Evolutionary conservation across 345 rosid genomes (phyloP), one percentile per base, ranked within the genome.

Genomic region (Citrus medica): DNA sequence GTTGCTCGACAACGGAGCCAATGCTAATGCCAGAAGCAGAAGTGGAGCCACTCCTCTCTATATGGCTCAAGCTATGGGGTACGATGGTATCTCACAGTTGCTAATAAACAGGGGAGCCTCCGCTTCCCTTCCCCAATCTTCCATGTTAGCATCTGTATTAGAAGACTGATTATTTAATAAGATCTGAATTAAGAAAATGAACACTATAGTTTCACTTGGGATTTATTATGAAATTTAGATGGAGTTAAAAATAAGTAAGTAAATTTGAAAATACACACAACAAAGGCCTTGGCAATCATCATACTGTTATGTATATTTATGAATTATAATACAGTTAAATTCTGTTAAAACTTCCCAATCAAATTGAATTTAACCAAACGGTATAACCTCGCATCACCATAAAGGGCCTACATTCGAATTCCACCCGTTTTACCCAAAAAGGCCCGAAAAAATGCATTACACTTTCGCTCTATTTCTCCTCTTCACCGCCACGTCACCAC

Each of bases 1-100:
- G 17, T 63, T 89, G 86, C 81, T 91, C 9, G 35, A 67, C 24
- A 73, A 35, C 0, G 92, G 92, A 38, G 94, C 85, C 14, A 66
- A 85, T 35, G 55, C 78, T 10, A 81, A 87, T 58, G 88, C 86
- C 14, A 67, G 67, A 85, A 89, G 33, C 76, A 77, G 19, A 17
- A 74, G 59, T 2, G 87, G 92, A 5, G 82, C 77, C 32, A 78
- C 91, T 1, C 91, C 91, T 64, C 82, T 86, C 6, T 28, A 48
- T 75, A 63, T 84, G 32, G 91, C 92, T 7, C 79, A 70, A 67
- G 71, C 74, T 37, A 46, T 86, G 84, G 91, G 88, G 17, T 81
- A 69, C 17, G 72, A 58, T 12, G 83, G 69, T 13, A 81, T 88
- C 13, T 74, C 82, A 5, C 56, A 76, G 69, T 48, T 85, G 78